Percentiles rank a stretch among this genome's conserved stretches.
phyloP scores from a whole-genome alignment of 2,329 filamentous ascomycete genomes.

The Penicillium corylophilum region DNA sequence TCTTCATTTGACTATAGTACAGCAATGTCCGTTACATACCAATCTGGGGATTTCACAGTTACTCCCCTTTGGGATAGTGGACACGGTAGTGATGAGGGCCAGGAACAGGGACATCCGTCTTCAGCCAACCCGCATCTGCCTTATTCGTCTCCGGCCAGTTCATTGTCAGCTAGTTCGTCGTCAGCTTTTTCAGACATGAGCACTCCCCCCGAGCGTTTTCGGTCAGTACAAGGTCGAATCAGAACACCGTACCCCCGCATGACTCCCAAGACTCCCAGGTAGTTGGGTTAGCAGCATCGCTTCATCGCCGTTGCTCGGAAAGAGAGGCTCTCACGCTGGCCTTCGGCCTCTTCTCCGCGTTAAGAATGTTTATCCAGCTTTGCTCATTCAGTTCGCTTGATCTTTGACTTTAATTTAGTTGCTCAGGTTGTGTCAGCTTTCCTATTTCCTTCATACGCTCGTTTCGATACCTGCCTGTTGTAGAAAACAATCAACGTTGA shows the following conservation, averaged over 20 bases:
- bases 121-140: too few species aligned
- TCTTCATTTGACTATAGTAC: neutral
- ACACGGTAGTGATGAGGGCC: neutral
- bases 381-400: neutral
- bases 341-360: neutral
- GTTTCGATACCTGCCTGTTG: neutral
- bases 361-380: neutral
- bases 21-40: neutral
- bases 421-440: neutral
- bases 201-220: neutral
- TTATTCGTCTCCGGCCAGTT: too few species aligned
- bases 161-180: neutral
- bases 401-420: neutral
- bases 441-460: neutral
- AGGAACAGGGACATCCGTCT: neutral
- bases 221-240: neutral
- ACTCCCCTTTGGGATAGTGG: neutral
- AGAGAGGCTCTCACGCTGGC: neutral
- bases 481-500: neutral
- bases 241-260: neutral
- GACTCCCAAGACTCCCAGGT: too few species aligned
- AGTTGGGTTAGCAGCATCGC: neutral
- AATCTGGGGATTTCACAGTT: too few species aligned
- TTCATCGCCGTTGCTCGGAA: neutral
- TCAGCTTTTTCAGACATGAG: neutral